Base-by-base conservation (phyloP, 257 asterid species). In the Penstemon barbatus region DNA sequence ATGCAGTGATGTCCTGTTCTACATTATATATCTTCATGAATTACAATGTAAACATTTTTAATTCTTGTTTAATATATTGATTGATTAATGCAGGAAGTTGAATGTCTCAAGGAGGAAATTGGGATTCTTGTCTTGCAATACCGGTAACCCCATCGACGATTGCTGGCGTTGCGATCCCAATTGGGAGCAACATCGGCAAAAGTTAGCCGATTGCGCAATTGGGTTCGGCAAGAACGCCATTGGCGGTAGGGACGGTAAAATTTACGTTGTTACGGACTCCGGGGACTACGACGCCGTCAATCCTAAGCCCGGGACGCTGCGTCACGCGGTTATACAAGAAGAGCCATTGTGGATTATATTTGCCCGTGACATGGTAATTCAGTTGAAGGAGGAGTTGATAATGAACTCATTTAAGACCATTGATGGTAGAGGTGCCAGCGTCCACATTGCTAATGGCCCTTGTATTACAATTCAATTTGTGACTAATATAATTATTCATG, bases 321-420 rank as follows among this genome's bases (percentile, higher is more conserved):
- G 94, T 5, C 59, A 81, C 7, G 94, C 77, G 0, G 94, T 79
- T 6, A 74, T 87, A 25, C 91, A 77, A 68, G 75, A 79, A 1
- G 86, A 81, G 18, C 89, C 92, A 0, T 48, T 86, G 25, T 86
- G 92, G 92, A 81, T 87, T 75, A 81, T 82, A 53, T 87, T 87
- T 63, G 82, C 78, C 0, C 74, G 86, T 5, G 94, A 87, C 65
- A 87, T 87, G 94, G 85, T 79, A 0, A 87, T 87, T 36, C 81
- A 68, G 25, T 66, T 87, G 71, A 87, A 85, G 63, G 84, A 83
- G 66, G 94, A 87, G 55, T 56, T 87, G 44, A 77, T 87, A 48
- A 78, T 87, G 88, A 87, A 85, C 81, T 84, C 91, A 5, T 85
- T 82, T 66, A 87, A 87, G 81, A 87, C 91, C 11, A 81, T 87